Evolutionary conservation across 1,284 basidiomycete genomes (phyloP).

Genomic region (Tilletia horrida): DNA sequence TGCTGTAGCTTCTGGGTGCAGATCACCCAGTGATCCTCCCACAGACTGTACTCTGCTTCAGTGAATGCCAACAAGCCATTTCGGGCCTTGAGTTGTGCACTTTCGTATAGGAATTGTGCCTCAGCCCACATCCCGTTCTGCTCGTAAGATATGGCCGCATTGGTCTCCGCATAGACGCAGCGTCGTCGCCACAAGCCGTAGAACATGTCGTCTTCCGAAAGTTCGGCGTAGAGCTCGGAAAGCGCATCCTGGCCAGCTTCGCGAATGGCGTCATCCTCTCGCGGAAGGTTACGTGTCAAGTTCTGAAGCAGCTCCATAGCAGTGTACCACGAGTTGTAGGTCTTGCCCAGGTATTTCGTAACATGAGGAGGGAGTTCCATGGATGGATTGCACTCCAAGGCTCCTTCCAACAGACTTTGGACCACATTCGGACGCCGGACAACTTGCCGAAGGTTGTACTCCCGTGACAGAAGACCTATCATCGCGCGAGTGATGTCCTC

Average conservation of each 20-base stretch:
- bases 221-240: constrained; percentile 90
- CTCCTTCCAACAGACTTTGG: constrained; percentile 81
- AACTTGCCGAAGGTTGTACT: constrained; percentile 85
- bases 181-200: constrained; percentile 93
- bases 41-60: constrained; percentile 92
- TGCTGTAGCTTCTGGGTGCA: constrained; percentile 92
- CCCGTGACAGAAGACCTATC: constrained; percentile 84
- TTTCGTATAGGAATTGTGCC: constrained; percentile 83
- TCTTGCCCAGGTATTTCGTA: constrained; percentile 93
- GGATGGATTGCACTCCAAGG: constrained; percentile 77
- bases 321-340: constrained; percentile 91
- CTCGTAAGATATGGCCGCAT: constrained; percentile 86
- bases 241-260: constrained; percentile 87
- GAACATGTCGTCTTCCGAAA: constrained; percentile 95
- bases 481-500: constrained; percentile 83
- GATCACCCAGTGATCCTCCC: constrained; percentile 99
- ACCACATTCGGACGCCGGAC: constrained; percentile 91
- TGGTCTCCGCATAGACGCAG: constrained; percentile 83
- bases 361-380: constrained; percentile 89
- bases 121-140: constrained; percentile 97
- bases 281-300: constrained; percentile 63
- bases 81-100: constrained; percentile 81
- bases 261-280: constrained; percentile 73
- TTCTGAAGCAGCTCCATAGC: constrained; percentile 82
- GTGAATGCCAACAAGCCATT: constrained; percentile 81